These are phyloP conservation scores for Colletotrichum cereale DNA, from an alignment of 2,329 filamentous ascomycete genomes.

Conservation along the genomic window DNA sequence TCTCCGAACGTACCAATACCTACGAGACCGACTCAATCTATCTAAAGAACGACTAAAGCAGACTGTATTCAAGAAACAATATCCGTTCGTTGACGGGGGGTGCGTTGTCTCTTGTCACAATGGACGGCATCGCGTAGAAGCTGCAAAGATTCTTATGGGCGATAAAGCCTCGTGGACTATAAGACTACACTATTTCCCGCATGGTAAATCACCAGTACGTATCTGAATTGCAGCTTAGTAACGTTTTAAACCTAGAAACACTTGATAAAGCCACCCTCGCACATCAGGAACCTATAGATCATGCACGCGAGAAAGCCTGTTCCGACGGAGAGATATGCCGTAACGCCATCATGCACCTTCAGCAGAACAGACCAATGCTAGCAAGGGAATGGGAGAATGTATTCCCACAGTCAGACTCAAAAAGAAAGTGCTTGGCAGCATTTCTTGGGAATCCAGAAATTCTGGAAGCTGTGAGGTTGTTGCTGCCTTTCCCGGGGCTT, in stretches of 20 bases:
- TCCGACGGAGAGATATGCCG: constrained; percentile 1
- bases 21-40: neutral
- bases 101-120: neutral
- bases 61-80: neutral
- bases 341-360: constrained; percentile 1
- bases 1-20: neutral
- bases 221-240: neutral
- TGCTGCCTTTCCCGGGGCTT: constrained; percentile 1
- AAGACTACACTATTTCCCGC: constrained; percentile 1
- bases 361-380: neutral
- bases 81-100: neutral
- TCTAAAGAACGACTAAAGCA: neutral
- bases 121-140: constrained; percentile 4
- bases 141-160: constrained; percentile 4
- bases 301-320: neutral
- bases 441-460: constrained; percentile 4
- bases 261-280: neutral
- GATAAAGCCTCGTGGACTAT: constrained; percentile 8
- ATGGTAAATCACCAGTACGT: neutral
- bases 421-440: constrained; percentile 5
- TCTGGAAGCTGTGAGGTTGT: neutral
- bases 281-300: neutral
- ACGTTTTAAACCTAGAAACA: neutral
- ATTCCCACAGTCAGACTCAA: neutral
- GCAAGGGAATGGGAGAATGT: constrained; percentile 1